A percentile compares a stretch with the other conserved stretches of the same genome.
Evolutionary conservation across 2,329 filamentous ascomycete genomes (phyloP).

Genomic region (Phialophora macrospora): DNA sequence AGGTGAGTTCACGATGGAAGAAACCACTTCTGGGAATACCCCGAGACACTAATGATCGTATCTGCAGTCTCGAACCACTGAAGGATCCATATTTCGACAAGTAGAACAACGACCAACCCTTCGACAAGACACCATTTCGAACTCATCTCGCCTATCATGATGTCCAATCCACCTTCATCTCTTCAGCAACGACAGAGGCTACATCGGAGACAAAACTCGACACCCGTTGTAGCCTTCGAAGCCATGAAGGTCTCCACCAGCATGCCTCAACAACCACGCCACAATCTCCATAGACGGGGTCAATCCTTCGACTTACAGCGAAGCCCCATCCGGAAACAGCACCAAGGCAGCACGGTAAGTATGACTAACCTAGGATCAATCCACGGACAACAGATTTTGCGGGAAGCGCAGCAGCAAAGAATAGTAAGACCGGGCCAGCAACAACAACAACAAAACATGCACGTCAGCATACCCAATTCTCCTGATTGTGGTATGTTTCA

Average conservation of each 20-base stretch:
- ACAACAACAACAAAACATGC: slow-evolving; percentile 43
- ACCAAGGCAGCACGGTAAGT: slow-evolving; percentile 46
- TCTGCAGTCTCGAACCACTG: slow-evolving; percentile 42
- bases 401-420: slow-evolving; percentile 89
- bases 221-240: slow-evolving; percentile 73
- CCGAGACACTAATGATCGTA: slow-evolving; percentile 11
- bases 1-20: slow-evolving; percentile 59
- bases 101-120: slow-evolving; percentile 54
- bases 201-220: slow-evolving; percentile 88
- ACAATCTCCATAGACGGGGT: slow-evolving; percentile 74
- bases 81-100: slow-evolving; percentile 54
- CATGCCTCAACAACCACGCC: slow-evolving; percentile 56
- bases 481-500: slow-evolving; percentile 40
- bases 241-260: slow-evolving; percentile 70
- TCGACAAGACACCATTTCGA: slow-evolving; percentile 57
- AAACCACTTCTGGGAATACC: neutral
- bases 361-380: slow-evolving; percentile 63
- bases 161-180: slow-evolving; percentile 74
- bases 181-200: slow-evolving; percentile 74
- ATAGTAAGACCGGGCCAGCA: slow-evolving; percentile 75
- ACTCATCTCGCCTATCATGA: slow-evolving; percentile 77
- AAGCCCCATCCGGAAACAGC: slow-evolving; percentile 40
- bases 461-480: slow-evolving; percentile 47
- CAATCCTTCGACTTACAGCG: slow-evolving; percentile 65
- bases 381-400: slow-evolving; percentile 77